Conservation (phyloP, 805 yeast genomes). For the Barnettozyma botsteinii region DNA sequence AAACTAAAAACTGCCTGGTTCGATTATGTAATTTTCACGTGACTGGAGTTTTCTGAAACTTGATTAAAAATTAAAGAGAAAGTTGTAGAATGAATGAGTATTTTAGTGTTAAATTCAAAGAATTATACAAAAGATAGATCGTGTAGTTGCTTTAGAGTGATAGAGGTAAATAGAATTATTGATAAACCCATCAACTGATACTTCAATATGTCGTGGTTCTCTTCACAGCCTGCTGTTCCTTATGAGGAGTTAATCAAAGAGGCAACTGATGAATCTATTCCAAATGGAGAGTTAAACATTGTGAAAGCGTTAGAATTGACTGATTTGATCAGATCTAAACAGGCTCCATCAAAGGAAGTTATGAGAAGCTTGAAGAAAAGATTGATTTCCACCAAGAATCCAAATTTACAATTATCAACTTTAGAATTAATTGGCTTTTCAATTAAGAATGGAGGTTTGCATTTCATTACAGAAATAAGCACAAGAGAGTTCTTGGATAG, state of each 20-base stretch:
- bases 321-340: constrained; percentile 78
- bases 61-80: too few relatives aligned
- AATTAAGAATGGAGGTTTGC: constrained; percentile 88
- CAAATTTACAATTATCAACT: constrained; percentile 71
- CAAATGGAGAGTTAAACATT: constrained; percentile 83
- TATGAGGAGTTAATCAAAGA: constrained; percentile 56
- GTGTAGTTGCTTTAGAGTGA: not conserved
- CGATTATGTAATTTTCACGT: too few relatives aligned
- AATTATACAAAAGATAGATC: too few relatives aligned
- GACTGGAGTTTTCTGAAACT: too few relatives aligned
- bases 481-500: constrained; percentile 85
- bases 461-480: constrained; percentile 72
- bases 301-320: constrained; percentile 76
- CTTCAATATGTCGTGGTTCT: constrained; percentile 25
- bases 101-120: too few relatives aligned
- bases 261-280: constrained; percentile 87
- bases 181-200: not conserved
- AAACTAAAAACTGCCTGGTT: too few relatives aligned
- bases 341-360: constrained; percentile 71
- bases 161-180: not conserved
- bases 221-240: constrained; percentile 8
- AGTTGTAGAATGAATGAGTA: too few relatives aligned
- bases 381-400: constrained; percentile 58
- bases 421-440: constrained; percentile 79
- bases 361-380: constrained; percentile 81